These are phyloP conservation scores for Ampelomyces quisqualis DNA, from an alignment of 2,329 filamentous ascomycete species.

Conservation along the genomic window DNA sequence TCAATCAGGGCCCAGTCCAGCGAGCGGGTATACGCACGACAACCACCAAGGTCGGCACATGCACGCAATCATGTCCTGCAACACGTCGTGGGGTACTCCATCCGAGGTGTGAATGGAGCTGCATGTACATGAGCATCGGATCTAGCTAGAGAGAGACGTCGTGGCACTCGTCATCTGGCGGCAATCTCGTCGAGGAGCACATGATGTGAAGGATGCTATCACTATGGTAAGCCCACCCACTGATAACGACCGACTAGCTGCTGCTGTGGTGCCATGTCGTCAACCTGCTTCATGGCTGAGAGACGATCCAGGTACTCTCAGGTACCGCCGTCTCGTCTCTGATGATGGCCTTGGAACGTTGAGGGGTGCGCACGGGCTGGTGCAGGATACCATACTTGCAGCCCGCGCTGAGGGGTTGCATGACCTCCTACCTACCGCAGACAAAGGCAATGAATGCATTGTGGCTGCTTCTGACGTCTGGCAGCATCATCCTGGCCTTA, in stretches of 20 bases:
- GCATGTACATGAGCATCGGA: neutral
- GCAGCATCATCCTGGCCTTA: neutral
- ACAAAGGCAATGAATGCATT: conserved; percentile 10
- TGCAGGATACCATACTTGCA: conserved; percentile 4
- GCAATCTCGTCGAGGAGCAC: too few relatives aligned
- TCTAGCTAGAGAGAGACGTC: neutral
- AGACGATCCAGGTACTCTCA: conserved; percentile 22
- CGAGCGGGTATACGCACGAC: conserved; percentile 20
- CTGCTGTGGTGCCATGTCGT: conserved; percentile 11
- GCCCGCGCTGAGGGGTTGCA: conserved; percentile 12
- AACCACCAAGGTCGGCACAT: conserved; percentile 17
- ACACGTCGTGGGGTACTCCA: conserved; percentile 7
- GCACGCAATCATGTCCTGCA: conserved; percentile 23
- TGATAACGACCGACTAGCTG: neutral
- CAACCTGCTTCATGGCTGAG: conserved; percentile 1
- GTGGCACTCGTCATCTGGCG: conserved; percentile 1
- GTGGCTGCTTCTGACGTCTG: conserved; percentile 14
- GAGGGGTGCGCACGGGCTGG: conserved; percentile 15
- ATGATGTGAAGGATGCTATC: too few relatives aligned
- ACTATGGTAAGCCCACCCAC: conserved; percentile 3
- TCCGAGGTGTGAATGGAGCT: conserved; percentile 10
- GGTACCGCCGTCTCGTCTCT: conserved; percentile 19
- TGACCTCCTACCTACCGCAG: conserved; percentile 11
- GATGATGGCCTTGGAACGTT: neutral
- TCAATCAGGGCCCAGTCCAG: conserved; percentile 12